phyloP scores from a whole-genome alignment of 768 basidiomycete genomes.

The Austroboletus eburneus region DNA sequence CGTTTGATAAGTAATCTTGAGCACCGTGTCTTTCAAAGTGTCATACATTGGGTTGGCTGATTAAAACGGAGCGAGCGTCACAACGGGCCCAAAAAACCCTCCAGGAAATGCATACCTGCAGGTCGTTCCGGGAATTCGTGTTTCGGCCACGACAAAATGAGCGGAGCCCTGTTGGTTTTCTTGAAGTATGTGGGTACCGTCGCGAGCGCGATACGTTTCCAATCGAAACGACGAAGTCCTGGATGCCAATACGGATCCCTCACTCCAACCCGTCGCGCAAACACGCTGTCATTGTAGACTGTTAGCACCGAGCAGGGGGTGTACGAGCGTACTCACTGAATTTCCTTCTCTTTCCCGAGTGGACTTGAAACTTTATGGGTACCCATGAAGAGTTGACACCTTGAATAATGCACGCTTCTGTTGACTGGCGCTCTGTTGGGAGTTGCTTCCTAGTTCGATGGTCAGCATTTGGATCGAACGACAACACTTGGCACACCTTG shows the following conservation, averaged over 20 bases:
- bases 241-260: slow-evolving; percentile 58
- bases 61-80: slow-evolving; percentile 6
- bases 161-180: slow-evolving; percentile 28
- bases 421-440: slow-evolving; percentile 23
- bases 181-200: slow-evolving; percentile 55
- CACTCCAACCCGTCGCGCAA: slow-evolving; percentile 67
- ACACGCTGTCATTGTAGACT: slow-evolving; percentile 48
- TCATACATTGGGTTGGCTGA: slow-evolving; percentile 50
- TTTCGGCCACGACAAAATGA: slow-evolving; percentile 71
- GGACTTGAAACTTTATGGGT: slow-evolving; percentile 41
- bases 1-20: slow-evolving; percentile 66
- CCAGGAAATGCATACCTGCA: slow-evolving; percentile 17
- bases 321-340: slow-evolving; percentile 40
- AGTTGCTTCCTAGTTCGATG: slow-evolving; percentile 15
- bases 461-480: neutral
- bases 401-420: slow-evolving; percentile 63
- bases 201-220: slow-evolving; percentile 67
- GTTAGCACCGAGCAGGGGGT: neutral
- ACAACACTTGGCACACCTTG: slow-evolving; percentile 22
- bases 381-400: slow-evolving; percentile 73
- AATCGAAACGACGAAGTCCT: slow-evolving; percentile 53
- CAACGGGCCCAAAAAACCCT: neutral
- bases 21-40: slow-evolving; percentile 56
- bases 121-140: slow-evolving; percentile 37
- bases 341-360: slow-evolving; percentile 32